phyloP scores from a whole-genome alignment of 202 grass and related monocot species.

The Bolboschoenoplectus hybrid region DNA sequence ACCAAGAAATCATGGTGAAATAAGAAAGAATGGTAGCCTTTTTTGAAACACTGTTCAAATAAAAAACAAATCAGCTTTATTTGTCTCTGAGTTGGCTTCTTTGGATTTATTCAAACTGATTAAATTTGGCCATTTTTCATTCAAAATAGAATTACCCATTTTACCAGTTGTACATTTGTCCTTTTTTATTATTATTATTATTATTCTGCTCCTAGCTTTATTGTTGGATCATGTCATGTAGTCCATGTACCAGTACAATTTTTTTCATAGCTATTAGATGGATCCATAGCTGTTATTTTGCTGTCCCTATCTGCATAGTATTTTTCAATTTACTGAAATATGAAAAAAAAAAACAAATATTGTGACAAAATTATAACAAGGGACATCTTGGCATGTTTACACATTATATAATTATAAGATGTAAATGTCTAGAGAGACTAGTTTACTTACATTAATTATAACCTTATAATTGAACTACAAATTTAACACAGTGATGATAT shows the following conservation, averaged over 20 bases:
- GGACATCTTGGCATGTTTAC: neutral
- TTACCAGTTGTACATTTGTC: conserved; percentile 38
- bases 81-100: conserved; percentile 24
- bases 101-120: conserved; percentile 5
- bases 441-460: neutral
- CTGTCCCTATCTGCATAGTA: neutral
- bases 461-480: no score
- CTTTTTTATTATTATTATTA: neutral
- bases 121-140: conserved; percentile 24
- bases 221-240: neutral
- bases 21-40: conserved; percentile 26
- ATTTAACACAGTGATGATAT: no score
- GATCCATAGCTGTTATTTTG: neutral
- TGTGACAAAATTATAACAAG: neutral
- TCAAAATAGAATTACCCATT: neutral
- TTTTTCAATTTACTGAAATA: neutral
- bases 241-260: neutral
- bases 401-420: neutral
- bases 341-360: neutral
- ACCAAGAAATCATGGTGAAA: conserved; percentile 31
- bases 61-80: conserved; percentile 37
- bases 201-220: neutral
- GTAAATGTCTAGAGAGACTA: neutral
- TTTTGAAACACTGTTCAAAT: conserved; percentile 19
- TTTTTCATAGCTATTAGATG: neutral